phyloP scores from a whole-genome alignment of 108 stramenopile species.

The Fragilariopsis cylindrus region DNA sequence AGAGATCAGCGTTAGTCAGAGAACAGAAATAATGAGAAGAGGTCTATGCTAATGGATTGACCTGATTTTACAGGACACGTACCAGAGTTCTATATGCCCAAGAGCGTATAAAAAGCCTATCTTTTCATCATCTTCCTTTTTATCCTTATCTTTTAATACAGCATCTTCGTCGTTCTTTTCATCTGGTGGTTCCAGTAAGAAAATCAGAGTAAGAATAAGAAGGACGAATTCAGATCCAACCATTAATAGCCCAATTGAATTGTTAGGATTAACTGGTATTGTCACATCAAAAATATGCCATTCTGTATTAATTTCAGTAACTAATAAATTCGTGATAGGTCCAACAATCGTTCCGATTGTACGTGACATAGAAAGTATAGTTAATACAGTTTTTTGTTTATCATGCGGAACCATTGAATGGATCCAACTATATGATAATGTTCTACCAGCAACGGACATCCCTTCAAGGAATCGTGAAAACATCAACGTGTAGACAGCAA shows the following conservation, averaged over 20 bases:
- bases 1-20: neutral
- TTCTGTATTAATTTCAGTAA: conserved; percentile 42
- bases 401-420: conserved; percentile 50
- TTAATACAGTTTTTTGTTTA: conserved; percentile 48
- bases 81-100: conserved; percentile 24
- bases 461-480: conserved; percentile 63
- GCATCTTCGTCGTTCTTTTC: conserved; percentile 1
- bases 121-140: neutral
- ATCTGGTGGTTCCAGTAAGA: conserved; percentile 57
- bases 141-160: neutral
- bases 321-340: conserved; percentile 57
- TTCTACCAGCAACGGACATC: conserved; percentile 59
- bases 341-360: conserved; percentile 71
- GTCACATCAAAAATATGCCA: neutral
- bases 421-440: conserved; percentile 71
- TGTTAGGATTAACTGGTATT: conserved; percentile 47
- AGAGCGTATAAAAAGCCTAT: neutral
- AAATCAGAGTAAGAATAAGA: conserved; percentile 38
- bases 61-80: conserved; percentile 39
- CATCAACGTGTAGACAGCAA: conserved; percentile 53
- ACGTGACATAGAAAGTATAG: conserved; percentile 53
- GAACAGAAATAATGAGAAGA: too few species aligned
- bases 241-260: conserved; percentile 67
- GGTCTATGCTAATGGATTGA: conserved; percentile 17
- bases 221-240: conserved; percentile 46